Evolutionary conservation across 2,329 filamentous ascomycete genomes (phyloP).

Genomic region (Aureobasidium sp.): DNA sequence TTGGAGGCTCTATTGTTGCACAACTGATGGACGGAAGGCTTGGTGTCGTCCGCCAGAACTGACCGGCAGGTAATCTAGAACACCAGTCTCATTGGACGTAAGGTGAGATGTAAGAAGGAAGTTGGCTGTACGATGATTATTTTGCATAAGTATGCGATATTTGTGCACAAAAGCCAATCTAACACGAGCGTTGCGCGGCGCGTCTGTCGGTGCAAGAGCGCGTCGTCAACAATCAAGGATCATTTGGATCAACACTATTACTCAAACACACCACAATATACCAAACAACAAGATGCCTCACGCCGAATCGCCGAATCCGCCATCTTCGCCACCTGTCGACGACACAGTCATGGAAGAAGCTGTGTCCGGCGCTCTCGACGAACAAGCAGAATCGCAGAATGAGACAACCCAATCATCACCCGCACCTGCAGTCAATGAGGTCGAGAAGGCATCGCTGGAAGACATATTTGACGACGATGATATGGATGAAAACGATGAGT

Average conservation of each 20-base stretch:
- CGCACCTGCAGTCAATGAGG: slow-evolving; percentile 15
- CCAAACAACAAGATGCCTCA: slow-evolving; percentile 34
- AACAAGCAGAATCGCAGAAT: slow-evolving; percentile 14
- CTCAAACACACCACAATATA: not conserved
- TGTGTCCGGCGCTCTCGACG: slow-evolving; percentile 14
- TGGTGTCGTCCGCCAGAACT: not conserved
- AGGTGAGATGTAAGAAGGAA: not conserved
- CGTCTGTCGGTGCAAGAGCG: not conserved
- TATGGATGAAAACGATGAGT: slow-evolving; percentile 49
- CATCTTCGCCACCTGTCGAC: slow-evolving; percentile 25
- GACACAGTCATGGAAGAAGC: slow-evolving; percentile 29
- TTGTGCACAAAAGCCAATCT: not conserved
- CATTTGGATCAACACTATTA: not conserved
- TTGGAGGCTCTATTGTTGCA: not conserved
- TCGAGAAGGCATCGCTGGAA: slow-evolving; percentile 40
- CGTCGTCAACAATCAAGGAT: slow-evolving; percentile 1
- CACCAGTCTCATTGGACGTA: not conserved
- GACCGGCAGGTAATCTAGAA: not conserved
- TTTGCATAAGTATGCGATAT: not conserved
- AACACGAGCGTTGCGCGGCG: not conserved
- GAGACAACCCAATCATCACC: slow-evolving; percentile 17
- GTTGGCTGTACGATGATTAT: not conserved
- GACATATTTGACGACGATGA: slow-evolving; percentile 53
- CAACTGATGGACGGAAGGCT: not conserved
- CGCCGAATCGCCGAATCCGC: slow-evolving; percentile 31